Conservation (phyloP, 2,329 filamentous ascomycete genomes). For the Fusarium longipes region DNA sequence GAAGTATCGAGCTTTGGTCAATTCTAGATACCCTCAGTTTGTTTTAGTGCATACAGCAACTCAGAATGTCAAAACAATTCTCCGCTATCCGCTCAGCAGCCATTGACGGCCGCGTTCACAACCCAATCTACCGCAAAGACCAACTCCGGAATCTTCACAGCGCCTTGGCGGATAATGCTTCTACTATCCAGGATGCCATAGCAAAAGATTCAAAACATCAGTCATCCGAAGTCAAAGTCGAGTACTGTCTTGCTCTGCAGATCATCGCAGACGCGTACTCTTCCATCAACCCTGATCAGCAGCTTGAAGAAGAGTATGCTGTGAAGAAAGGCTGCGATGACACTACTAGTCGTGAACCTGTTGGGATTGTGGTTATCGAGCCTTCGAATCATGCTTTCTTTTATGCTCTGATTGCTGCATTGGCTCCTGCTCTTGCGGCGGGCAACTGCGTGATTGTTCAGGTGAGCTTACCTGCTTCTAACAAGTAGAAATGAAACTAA, state of each 20-base stretch:
- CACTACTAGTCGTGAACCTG: conserved; percentile 10
- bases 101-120: conserved; percentile 35
- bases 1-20: no score
- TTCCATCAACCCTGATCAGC: conserved; percentile 21
- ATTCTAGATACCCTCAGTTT: no score
- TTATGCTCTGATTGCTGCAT: conserved; percentile 29
- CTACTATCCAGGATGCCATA: conserved; percentile 36
- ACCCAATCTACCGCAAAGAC: conserved; percentile 38
- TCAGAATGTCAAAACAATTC: conserved; percentile 36
- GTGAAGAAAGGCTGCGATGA: conserved; percentile 30
- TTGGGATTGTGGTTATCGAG: conserved; percentile 35
- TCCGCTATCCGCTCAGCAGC: conserved; percentile 32
- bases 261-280: conserved; percentile 27
- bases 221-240: conserved; percentile 34
- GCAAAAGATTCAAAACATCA: conserved; percentile 31
- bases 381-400: conserved; percentile 37
- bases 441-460: conserved; percentile 38
- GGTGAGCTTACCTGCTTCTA: background rate
- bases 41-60: background rate
- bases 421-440: conserved; percentile 25
- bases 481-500: fast-evolving
- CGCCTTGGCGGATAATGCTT: conserved; percentile 16
- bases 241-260: conserved; percentile 40
- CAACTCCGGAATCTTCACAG: conserved; percentile 31
- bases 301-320: conserved; percentile 30